Percentiles rank a stretch among this genome's conserved stretches.
Conservation (phyloP, 257 asterid species). For the Solanum habrochaites region DNA sequence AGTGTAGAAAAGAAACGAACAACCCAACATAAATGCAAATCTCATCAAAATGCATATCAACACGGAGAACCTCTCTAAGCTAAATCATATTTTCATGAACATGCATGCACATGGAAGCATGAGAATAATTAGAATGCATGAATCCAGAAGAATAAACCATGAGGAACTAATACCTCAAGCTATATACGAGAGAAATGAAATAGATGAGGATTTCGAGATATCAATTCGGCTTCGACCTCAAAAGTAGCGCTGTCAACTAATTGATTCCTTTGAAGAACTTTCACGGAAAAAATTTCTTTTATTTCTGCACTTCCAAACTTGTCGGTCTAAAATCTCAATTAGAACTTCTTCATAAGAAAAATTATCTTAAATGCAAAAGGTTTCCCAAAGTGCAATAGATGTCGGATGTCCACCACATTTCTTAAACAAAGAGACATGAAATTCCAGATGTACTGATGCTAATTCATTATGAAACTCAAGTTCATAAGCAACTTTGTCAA, state of each 20-base stretch:
- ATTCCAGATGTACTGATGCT: neutral
- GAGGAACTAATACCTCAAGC: neutral
- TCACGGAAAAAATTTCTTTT: neutral
- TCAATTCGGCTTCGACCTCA: neutral
- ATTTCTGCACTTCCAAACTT: neutral
- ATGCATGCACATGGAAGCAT: neutral
- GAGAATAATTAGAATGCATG: neutral
- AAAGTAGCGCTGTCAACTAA: neutral
- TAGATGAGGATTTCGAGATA: neutral
- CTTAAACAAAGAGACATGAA: neutral
- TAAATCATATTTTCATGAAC: neutral
- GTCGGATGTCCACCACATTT: neutral
- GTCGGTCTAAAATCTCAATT: too few relatives aligned
- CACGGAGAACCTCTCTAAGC: neutral
- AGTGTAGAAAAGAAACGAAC: neutral
- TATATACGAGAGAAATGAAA: neutral
- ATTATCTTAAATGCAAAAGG: neutral
- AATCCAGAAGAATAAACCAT: neutral
- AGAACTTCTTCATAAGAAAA: neutral
- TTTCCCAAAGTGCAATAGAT: neutral
- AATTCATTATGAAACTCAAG: too few relatives aligned
- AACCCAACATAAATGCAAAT: neutral
- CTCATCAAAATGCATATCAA: neutral
- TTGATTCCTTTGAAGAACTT: neutral
- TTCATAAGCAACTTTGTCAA: neutral